These are phyloP conservation scores for Sphagnum tenellum DNA, from an alignment of 225 moss, liverwort and hornwort genomes.

Conservation along the genomic window DNA sequence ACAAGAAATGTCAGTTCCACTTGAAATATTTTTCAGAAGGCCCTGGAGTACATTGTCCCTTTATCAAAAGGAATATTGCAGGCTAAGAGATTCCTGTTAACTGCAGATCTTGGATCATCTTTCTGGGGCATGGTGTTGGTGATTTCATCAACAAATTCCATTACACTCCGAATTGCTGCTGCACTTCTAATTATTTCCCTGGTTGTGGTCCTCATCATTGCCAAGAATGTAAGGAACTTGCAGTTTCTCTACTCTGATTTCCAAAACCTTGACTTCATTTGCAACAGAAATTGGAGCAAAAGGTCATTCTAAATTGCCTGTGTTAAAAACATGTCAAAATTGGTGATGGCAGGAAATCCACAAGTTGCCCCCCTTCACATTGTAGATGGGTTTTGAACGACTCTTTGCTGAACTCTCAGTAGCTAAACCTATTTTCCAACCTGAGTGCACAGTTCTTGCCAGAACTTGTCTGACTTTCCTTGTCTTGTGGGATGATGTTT, in stretches of 20 bases:
- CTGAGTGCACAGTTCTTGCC: no score
- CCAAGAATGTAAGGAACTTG: slow-evolving; percentile 62
- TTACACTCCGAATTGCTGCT: slow-evolving; percentile 76
- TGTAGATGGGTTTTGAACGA: slow-evolving; percentile 11
- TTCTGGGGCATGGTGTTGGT: slow-evolving; percentile 99
- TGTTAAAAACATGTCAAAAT: no score
- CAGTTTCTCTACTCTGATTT: neutral
- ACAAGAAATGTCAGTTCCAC: no score
- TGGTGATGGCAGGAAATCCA: no score
- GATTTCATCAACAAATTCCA: slow-evolving; percentile 64
- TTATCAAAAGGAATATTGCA: neutral
- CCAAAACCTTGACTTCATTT: no score
- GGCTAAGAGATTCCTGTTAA: slow-evolving; percentile 7
- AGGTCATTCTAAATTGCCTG: no score
- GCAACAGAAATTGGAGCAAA: no score
- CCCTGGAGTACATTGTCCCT: slow-evolving; percentile 5
- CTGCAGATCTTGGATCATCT: slow-evolving; percentile 92
- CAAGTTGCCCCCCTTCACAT: slow-evolving; percentile 2
- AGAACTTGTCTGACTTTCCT: neutral
- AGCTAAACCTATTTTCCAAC: no score
- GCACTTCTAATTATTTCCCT: slow-evolving; percentile 61
- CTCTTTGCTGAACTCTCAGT: neutral
- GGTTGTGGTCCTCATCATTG: slow-evolving; percentile 69
- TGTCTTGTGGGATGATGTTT: neutral
- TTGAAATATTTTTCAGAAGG: no score